phyloP scores from a whole-genome alignment of 2,329 filamentous ascomycete species.

The Botrytis hyacinthi region DNA sequence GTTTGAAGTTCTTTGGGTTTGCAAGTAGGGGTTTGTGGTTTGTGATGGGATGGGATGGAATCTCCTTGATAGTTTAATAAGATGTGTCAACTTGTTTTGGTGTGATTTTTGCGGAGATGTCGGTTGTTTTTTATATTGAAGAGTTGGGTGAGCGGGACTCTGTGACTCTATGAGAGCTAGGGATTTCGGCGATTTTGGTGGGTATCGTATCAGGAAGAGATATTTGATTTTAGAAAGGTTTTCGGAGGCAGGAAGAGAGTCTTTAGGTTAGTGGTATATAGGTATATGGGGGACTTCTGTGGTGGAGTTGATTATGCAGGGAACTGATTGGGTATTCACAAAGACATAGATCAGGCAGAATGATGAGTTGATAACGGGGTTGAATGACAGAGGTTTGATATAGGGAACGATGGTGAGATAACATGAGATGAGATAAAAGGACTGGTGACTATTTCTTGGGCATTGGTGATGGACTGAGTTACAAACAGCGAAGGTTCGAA shows the following conservation, averaged over 20 bases:
- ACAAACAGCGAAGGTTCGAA: too few relatives aligned
- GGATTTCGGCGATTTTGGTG: too few relatives aligned
- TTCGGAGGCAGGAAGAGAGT: too few relatives aligned
- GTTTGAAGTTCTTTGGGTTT: too few relatives aligned
- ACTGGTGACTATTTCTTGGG: neutral
- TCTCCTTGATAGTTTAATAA: neutral
- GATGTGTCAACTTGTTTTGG: neutral
- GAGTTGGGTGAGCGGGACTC: neutral
- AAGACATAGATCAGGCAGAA: too few relatives aligned
- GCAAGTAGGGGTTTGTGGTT: too few relatives aligned
- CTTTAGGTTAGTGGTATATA: too few relatives aligned
- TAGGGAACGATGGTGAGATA: neutral
- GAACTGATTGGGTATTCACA: too few relatives aligned
- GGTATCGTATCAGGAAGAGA: too few relatives aligned
- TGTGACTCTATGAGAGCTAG: too few relatives aligned
- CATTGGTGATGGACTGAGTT: too few relatives aligned
- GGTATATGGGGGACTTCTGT: neutral
- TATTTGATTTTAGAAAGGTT: too few relatives aligned
- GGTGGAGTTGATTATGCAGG: neutral
- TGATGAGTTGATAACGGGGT: fast-evolving
- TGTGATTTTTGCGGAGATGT: neutral
- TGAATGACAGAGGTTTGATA: neutral
- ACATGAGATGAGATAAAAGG: neutral
- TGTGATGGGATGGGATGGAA: neutral
- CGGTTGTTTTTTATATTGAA: neutral